Percentiles rank a stretch among this genome's conserved stretches.
phyloP scores from a whole-genome alignment of 1,139 yeast species.

The Wickerhamomyces sp. region DNA sequence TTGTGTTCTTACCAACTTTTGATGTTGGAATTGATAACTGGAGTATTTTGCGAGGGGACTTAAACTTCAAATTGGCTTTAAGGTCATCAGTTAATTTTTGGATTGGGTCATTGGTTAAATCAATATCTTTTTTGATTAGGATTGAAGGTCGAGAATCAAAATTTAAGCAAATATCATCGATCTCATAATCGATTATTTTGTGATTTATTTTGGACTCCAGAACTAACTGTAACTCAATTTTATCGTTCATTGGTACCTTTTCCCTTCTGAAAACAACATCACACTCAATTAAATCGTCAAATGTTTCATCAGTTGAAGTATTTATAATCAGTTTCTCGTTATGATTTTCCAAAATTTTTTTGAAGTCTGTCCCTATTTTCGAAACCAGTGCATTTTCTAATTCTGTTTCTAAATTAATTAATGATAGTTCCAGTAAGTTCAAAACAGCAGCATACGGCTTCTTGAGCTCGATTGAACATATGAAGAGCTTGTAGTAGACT shows the following conservation, averaged over 20 bases:
- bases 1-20: conserved; percentile 16
- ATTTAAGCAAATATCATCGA: conserved; percentile 24
- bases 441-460: conserved; percentile 28
- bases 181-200: conserved; percentile 9
- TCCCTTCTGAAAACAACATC: conserved; percentile 18
- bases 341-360: conserved; percentile 5
- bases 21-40: conserved; percentile 13
- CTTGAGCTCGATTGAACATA: conserved; percentile 28
- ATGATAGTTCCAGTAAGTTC: conserved; percentile 26
- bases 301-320: conserved; percentile 21
- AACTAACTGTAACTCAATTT: conserved; percentile 27
- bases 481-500: conserved; percentile 29
- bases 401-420: conserved; percentile 14
- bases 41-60: conserved; percentile 10
- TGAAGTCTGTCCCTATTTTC: background rate
- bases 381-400: background rate
- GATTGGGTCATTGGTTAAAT: background rate
- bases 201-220: conserved; percentile 25
- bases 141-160: conserved; percentile 17
- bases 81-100: conserved; percentile 5
- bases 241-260: conserved; percentile 23
- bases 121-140: conserved; percentile 16
- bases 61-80: conserved; percentile 13
- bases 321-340: conserved; percentile 17
- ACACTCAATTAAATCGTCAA: conserved; percentile 22